Conservation (phyloP, 2,329 filamentous ascomycete species). For the Leptographium wingfieldii region DNA sequence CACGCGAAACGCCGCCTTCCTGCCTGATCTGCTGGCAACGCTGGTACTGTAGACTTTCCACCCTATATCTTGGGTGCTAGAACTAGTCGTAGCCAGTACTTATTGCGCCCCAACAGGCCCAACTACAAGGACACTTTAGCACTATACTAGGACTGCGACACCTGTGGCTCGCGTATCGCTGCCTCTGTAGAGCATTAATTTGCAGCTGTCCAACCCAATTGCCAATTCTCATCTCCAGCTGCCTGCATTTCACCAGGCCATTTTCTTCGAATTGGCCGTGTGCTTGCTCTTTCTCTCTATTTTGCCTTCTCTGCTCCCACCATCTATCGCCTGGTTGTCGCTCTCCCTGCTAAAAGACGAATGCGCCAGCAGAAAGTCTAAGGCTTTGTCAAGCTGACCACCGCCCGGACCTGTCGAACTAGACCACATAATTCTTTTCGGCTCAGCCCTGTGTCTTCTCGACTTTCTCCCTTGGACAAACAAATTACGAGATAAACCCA, state of each 20-base stretch:
- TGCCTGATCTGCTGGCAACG: neutral
- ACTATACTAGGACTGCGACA: neutral
- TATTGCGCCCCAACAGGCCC: neutral
- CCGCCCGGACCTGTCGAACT: neutral
- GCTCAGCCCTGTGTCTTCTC: neutral
- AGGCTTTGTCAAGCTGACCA: neutral
- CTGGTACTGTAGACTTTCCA: neutral
- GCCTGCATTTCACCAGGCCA: neutral
- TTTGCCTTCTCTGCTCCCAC: neutral
- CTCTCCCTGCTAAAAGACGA: neutral
- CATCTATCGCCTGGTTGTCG: neutral
- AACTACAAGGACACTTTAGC: neutral
- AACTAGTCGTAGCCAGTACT: neutral
- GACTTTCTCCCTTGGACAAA: neutral
- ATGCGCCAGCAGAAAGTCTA: neutral
- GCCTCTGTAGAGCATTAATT: neutral
- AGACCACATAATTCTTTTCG: constrained; percentile 1
- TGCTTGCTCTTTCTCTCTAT: neutral
- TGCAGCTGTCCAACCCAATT: neutral
- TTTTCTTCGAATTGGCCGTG: neutral
- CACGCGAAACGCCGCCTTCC: constrained; percentile 5
- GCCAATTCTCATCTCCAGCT: neutral
- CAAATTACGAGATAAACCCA: neutral
- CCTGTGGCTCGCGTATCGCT: neutral
- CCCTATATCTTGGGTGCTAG: neutral